These are phyloP conservation scores for Volvox africanus DNA, from an alignment of 139 green algal genomes.

Conservation along the genomic window DNA sequence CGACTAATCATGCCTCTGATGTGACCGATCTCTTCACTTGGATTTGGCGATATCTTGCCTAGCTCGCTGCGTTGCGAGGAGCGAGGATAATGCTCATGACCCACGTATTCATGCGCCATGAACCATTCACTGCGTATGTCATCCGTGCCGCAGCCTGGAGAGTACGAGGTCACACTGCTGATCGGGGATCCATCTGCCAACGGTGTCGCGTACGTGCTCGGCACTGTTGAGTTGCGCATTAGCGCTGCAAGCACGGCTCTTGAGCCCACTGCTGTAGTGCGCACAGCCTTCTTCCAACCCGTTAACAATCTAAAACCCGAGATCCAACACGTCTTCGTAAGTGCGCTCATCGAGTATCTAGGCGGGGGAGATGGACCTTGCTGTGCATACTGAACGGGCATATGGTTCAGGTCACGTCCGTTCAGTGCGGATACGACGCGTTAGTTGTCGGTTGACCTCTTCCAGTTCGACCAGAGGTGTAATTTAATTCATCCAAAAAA, in stretches of 20 bases:
- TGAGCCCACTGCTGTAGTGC: constrained; percentile 34
- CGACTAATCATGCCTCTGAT: background rate
- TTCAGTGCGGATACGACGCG: too few species aligned
- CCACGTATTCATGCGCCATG: too few species aligned
- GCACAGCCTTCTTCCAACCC: constrained; percentile 49
- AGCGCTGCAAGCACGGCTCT: background rate
- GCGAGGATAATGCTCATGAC: too few species aligned
- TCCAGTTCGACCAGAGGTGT: too few species aligned
- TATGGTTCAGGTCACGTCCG: too few species aligned
- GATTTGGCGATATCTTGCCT: background rate
- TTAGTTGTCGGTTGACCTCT: too few species aligned
- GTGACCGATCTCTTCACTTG: background rate
- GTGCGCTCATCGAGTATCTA: background rate
- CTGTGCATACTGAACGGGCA: too few species aligned
- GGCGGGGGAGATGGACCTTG: too few species aligned
- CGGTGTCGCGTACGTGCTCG: constrained; percentile 47
- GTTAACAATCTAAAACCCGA: constrained; percentile 62
- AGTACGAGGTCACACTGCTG: constrained; percentile 55
- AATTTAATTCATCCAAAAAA: too few species aligned
- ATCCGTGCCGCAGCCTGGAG: constrained; percentile 53
- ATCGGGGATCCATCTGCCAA: constrained; percentile 55
- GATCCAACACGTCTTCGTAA: constrained; percentile 66
- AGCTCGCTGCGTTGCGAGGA: background rate
- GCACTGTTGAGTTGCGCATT: constrained; percentile 50
- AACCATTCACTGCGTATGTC: too few species aligned